Conservation (phyloP, 2,329 filamentous ascomycete species). For the Didymella arachidicola region DNA sequence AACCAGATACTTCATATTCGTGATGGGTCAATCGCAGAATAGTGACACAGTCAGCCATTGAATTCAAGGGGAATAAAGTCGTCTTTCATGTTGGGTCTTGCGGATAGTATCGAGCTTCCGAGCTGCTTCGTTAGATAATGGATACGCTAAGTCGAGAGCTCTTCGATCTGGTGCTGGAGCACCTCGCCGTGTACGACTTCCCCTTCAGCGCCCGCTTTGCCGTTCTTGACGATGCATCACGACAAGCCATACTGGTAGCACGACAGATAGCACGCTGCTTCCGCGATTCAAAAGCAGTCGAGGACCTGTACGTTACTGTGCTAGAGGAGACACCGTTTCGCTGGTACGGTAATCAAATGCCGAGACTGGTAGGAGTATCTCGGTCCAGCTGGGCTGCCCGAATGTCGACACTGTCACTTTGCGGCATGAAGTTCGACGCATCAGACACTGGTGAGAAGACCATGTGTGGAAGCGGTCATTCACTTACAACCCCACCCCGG, state of each 20-base stretch:
- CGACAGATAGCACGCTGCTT: slow-evolving; percentile 14
- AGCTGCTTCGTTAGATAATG: slow-evolving; percentile 8
- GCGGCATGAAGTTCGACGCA: neutral
- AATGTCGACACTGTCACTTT: slow-evolving; percentile 13
- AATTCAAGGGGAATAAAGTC: neutral
- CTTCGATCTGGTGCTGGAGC: slow-evolving; percentile 10
- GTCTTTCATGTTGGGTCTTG: neutral
- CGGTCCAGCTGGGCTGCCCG: slow-evolving; percentile 1
- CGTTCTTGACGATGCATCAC: slow-evolving; percentile 10
- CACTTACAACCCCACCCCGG: neutral
- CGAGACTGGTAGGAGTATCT: neutral
- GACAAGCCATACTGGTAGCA: slow-evolving; percentile 9
- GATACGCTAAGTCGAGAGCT: slow-evolving; percentile 18
- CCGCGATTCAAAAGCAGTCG: slow-evolving; percentile 1
- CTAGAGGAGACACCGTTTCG: slow-evolving; percentile 16
- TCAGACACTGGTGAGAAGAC: neutral
- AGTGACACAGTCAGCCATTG: neutral
- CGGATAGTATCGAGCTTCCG: neutral
- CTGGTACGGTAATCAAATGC: neutral
- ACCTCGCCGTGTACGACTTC: slow-evolving; percentile 10
- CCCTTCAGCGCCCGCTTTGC: slow-evolving; percentile 17
- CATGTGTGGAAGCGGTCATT: too few species aligned
- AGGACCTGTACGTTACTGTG: slow-evolving; percentile 7
- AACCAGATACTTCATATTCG: neutral
- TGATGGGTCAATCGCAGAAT: neutral